Evolutionary conservation across 2,329 filamentous ascomycete species (phyloP).

Genomic region (Trichoderma pleuroti): DNA sequence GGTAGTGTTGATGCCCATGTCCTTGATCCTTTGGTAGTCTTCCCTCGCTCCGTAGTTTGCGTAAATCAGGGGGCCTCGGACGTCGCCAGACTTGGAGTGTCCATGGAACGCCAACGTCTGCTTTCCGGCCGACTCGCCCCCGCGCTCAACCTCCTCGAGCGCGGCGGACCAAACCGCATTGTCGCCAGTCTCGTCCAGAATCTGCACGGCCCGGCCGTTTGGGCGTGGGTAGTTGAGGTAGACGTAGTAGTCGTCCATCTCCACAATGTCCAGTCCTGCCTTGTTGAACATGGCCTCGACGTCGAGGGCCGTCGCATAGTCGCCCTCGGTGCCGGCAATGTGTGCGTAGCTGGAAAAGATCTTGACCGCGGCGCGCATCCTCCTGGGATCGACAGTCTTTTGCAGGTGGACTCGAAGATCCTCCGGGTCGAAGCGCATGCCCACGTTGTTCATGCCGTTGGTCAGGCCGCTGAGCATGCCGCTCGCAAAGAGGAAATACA

Average conservation of each 20-base stretch:
- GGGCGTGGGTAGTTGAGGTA: constrained; percentile 87
- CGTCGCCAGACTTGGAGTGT: constrained; percentile 80
- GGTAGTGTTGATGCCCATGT: constrained; percentile 68
- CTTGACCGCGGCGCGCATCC: constrained; percentile 68
- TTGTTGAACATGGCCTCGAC: constrained; percentile 72
- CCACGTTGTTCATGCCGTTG: constrained; percentile 55
- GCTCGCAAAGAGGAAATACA: constrained; percentile 83
- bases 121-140: constrained; percentile 57
- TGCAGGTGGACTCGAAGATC: constrained; percentile 74
- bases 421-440: constrained; percentile 76
- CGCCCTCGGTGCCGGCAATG: constrained; percentile 90
- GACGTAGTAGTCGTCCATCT: constrained; percentile 75
- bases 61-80: constrained; percentile 82
- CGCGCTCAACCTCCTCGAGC: constrained; percentile 73
- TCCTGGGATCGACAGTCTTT: constrained; percentile 63
- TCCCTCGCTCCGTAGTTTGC: constrained; percentile 85
- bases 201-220: constrained; percentile 74
- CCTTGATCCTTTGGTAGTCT: constrained; percentile 72
- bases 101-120: constrained; percentile 84
- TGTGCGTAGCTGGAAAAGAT: constrained; percentile 84
- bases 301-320: constrained; percentile 80
- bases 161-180: constrained; percentile 70
- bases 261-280: constrained; percentile 70
- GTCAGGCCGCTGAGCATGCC: constrained; percentile 71
- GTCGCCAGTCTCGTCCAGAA: constrained; percentile 64